Evolutionary conservation across 75 land plant genomes (phyloP).

Genomic region (Sequoia sempervirens): DNA sequence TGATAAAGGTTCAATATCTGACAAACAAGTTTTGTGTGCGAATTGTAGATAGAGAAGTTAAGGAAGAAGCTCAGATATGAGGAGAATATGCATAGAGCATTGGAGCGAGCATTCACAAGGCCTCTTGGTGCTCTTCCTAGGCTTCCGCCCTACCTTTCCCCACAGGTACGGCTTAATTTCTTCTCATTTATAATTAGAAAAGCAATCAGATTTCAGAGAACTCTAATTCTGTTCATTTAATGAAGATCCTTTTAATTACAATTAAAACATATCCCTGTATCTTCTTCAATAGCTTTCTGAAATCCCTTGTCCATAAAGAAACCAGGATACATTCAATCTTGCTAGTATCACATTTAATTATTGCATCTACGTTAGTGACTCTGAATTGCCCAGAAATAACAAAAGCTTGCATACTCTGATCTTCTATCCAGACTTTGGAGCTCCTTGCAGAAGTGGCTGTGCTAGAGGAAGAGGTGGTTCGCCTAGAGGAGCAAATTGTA

Average conservation of each 20-base stretch:
- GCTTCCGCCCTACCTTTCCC: slow-evolving; percentile 52
- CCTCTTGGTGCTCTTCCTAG: slow-evolving; percentile 35
- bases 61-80: slow-evolving; percentile 23
- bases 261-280: not conserved
- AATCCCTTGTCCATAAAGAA: not conserved
- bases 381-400: not conserved
- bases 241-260: not conserved
- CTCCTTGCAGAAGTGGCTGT: slow-evolving; percentile 73
- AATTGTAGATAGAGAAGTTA: slow-evolving; percentile 10
- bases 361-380: not conserved
- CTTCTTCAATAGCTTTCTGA: not conserved
- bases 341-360: not conserved
- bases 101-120: slow-evolving; percentile 51
- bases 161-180: slow-evolving; percentile 35
- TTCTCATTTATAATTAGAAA: not conserved
- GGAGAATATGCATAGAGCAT: slow-evolving; percentile 38
- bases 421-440: slow-evolving; percentile 47
- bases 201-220: not conserved
- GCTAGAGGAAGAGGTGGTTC: slow-evolving; percentile 76
- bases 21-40: not conserved
- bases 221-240: not conserved
- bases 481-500: slow-evolving; percentile 62
- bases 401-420: not conserved
- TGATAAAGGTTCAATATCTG: not conserved
- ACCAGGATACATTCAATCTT: not conserved